Base-by-base conservation (phyloP, 805 yeast species). In the Nakazawaea populi region DNA sequence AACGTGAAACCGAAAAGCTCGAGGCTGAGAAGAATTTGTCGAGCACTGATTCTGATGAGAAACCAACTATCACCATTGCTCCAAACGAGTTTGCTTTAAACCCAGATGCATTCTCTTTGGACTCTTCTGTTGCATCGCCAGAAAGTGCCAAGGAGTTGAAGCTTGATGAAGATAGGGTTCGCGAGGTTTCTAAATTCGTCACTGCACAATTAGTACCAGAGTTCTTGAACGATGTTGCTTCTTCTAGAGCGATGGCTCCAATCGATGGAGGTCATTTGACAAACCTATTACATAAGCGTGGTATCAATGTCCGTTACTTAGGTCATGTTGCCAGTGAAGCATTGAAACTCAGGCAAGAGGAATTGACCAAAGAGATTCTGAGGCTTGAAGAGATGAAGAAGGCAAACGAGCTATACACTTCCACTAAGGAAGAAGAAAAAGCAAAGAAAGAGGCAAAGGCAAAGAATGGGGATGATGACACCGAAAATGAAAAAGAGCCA, bases 251-350 rank as follows among this genome's bases (percentile, higher is more conserved):
- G 8, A 69, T 76, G 46, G 78, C 83, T 38, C 97, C 98, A 42
- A 72, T 87, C 51, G 96, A 90, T 63, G 97, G 98, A 56, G 62
- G 68, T 4, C 94, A 90, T 60, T 76, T 94, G 58, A 70, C 87
- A 18, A 71, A 74, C 41, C 64, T 75, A 48, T 67, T 92, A 68
- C 99, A 94, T 67, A 79, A 78, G 55, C 72, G 74, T 50, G 99
- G 99, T 74, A 83, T 92, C 65, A 91, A 89, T 66, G 64, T 91
- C 68, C 85, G 98, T 71, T 92, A 92, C 63, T 74, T 92, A 60
- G 97, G 97, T 53, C 66, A 61, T 14, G 62, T 88, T 56, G 83
- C 83, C 27, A 60, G 67, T 49, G 62, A 64, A 39, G 57, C 68
- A 36, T 69, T 67, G 9, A 63, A 71, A 49, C 59, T 46, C 6